Evolutionary conservation across 441 rosid species (phyloP), one percentile per base, ranked within the genome.

Genomic region (Monsonia emarginata): DNA sequence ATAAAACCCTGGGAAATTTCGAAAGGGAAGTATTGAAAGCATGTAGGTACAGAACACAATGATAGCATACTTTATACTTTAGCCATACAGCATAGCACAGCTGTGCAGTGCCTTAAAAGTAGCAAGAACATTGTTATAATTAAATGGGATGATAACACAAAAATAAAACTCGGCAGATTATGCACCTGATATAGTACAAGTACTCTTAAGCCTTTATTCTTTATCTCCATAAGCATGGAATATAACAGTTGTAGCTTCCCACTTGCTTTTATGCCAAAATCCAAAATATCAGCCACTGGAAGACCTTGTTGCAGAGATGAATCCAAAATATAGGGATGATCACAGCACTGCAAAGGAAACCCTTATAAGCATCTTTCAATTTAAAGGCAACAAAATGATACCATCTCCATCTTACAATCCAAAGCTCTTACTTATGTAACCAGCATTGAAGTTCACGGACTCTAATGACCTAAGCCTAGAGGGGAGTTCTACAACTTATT

Each of bases 111-210:
- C 59, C 22, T 22, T 21, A 54, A 8, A 54, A 54, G 11, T 21
- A 54, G 59, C 11, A 54, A 19, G 50, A 54, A 54, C 13, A 25
- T 3, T 54, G 59, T 5, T 21, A 34, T 25, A 63, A 44, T 63
- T 63, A 28, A 42, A 62, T 14, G 22, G 63, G 32, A 21, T 36
- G 5, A 1, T 24, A 16, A 40, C 7, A 16, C 25, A 50, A 30
- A 18, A 44, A 66, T 32, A 38, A 66, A 69, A 64, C 36, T 42
- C 67, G 65, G 57, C 30, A 65, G 63, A 72, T 69, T 34, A 68
- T 68, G 75, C 77, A 90, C 99, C 98, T 95, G 97, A 80, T 88
- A 91, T 76, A 91, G 83, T 76, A 95, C 65, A 61, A 95, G 81
- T 57, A 83, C 96, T 83, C 81, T 88, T 50, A 82, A 72, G 75